phyloP scores from a whole-genome alignment of 371 early-diverging fungal genomes.

The Mucor sp. region DNA sequence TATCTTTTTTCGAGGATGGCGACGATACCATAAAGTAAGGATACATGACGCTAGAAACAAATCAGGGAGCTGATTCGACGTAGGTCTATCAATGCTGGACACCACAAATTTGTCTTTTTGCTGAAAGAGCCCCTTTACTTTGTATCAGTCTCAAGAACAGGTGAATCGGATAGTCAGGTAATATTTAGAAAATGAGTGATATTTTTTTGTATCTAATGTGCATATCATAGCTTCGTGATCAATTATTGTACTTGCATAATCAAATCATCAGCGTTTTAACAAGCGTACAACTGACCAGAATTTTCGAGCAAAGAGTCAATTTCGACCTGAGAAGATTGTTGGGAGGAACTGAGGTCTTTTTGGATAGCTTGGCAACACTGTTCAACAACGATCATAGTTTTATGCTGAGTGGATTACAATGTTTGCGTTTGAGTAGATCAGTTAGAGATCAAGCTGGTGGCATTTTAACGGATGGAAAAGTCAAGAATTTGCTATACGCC shows the following conservation, averaged over 20 bases:
- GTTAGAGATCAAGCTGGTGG: constrained; percentile 69
- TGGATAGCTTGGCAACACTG: constrained; percentile 77
- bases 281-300: constrained; percentile 75
- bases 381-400: constrained; percentile 75
- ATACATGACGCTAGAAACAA: not conserved
- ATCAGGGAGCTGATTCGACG: not conserved
- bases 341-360: constrained; percentile 83
- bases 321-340: constrained; percentile 88
- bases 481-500: constrained; percentile 61
- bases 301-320: constrained; percentile 86
- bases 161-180: constrained; percentile 83
- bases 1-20: constrained; percentile 83
- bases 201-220: not conserved
- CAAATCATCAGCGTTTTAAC: constrained; percentile 90
- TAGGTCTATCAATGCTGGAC: constrained; percentile 77
- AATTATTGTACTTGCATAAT: constrained; percentile 79
- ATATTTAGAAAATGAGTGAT: not conserved
- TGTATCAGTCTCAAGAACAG: constrained; percentile 79
- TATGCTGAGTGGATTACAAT: constrained; percentile 79
- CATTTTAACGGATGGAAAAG: constrained; percentile 56
- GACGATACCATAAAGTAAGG: constrained; percentile 77
- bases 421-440: constrained; percentile 66
- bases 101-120: constrained; percentile 83
- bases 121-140: constrained; percentile 83
- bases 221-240: constrained; percentile 69